A percentile compares a stretch with the other conserved stretches of the same genome.
These are phyloP conservation scores for Xanthoparmelia taractica DNA, from an alignment of 495 filamentous ascomycete genomes.

Conservation along the genomic window DNA sequence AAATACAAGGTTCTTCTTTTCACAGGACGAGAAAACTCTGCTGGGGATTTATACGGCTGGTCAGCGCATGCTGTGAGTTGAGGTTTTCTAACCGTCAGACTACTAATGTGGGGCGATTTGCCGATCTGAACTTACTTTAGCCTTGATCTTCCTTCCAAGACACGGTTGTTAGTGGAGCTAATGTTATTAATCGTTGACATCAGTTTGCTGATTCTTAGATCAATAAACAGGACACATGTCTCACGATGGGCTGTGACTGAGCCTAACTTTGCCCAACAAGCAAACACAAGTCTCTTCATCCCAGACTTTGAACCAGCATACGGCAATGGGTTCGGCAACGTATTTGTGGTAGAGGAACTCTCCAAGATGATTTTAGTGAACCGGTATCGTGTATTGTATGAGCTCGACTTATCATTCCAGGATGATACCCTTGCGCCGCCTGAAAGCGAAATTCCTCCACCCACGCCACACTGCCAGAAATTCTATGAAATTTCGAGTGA, in stretches of 20 bases:
- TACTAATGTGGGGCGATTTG: too few species aligned
- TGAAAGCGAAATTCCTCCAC: neutral
- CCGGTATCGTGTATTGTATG: neutral
- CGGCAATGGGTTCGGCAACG: neutral
- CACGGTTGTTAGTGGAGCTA: too few species aligned
- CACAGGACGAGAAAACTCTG: neutral
- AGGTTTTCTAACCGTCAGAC: neutral
- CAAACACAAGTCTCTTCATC: neutral
- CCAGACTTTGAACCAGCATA: neutral
- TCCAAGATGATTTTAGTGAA: neutral
- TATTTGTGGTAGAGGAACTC: neutral
- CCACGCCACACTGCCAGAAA: neutral
- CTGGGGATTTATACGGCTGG: too few species aligned
- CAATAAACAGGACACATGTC: neutral
- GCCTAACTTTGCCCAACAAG: neutral
- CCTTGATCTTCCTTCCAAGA: too few species aligned
- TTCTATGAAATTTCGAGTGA: neutral
- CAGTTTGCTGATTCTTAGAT: neutral
- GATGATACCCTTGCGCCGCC: neutral
- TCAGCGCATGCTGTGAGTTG: neutral
- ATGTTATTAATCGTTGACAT: neutral
- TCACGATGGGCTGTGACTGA: neutral
- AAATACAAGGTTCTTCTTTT: neutral
- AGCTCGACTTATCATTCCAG: neutral
- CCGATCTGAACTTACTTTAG: too few species aligned